Evolutionary conservation across 1,284 basidiomycete species (phyloP).

Genomic region (Leccinum solheimii): DNA sequence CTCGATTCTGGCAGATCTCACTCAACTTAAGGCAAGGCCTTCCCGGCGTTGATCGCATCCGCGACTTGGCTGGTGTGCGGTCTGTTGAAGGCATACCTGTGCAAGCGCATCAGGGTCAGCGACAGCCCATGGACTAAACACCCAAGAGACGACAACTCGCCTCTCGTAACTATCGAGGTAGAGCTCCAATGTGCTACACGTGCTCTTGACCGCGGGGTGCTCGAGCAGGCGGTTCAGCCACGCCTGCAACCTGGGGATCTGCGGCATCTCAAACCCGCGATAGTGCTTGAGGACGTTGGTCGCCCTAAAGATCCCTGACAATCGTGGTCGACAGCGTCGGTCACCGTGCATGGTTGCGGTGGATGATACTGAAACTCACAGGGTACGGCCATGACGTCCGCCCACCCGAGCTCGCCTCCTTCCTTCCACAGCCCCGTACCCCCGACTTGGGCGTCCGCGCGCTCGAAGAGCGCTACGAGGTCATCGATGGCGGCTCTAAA

Average conservation of each 20-base stretch:
- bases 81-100: conserved; percentile 69
- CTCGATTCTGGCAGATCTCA: too few relatives aligned
- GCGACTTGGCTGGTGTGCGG: conserved; percentile 74
- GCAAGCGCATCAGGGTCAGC: not conserved
- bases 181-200: conserved; percentile 69
- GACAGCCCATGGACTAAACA: not conserved
- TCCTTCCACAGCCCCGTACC: conserved; percentile 55
- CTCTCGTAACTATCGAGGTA: conserved; percentile 80
- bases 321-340: not conserved
- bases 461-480: conserved; percentile 59
- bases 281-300: conserved; percentile 69
- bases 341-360: not conserved
- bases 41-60: conserved; percentile 67
- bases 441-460: conserved; percentile 49
- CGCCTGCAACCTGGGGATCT: conserved; percentile 47
- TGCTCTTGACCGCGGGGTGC: conserved; percentile 66
- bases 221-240: conserved; percentile 59
- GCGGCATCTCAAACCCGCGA: conserved; percentile 59
- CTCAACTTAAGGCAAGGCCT: conserved; percentile 43
- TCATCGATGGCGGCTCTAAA: conserved; percentile 55
- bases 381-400: conserved; percentile 74
- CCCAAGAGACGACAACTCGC: conserved; percentile 34
- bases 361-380: conserved; percentile 48
- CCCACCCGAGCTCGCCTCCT: conserved; percentile 57
- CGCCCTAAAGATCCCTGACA: conserved; percentile 64